Evolutionary conservation across 202 grass and related monocot genomes (phyloP).

Genomic region (Musa balbisiana): DNA sequence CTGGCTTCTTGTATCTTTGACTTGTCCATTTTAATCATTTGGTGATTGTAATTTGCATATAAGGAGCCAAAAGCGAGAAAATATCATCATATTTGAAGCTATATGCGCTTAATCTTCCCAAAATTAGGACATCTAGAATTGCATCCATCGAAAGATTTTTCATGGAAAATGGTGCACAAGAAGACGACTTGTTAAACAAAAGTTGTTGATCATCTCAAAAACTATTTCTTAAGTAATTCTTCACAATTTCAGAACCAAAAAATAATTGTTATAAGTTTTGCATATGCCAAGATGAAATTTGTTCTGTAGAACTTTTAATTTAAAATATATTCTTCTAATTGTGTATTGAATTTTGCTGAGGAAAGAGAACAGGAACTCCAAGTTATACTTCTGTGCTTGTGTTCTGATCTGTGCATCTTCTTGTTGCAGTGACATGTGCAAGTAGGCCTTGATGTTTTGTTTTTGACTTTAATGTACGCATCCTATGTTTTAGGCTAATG

Average conservation of each 20-base stretch:
- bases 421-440: too few relatives aligned
- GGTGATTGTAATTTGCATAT: background rate
- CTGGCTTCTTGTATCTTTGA: background rate
- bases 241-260: background rate
- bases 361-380: too few relatives aligned
- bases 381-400: too few relatives aligned
- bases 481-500: too few relatives aligned
- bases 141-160: background rate
- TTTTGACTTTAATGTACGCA: too few relatives aligned
- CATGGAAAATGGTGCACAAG: background rate
- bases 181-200: background rate
- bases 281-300: too few relatives aligned
- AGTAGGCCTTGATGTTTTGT: too few relatives aligned
- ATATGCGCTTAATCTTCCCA: background rate
- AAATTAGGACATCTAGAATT: background rate
- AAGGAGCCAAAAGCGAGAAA: background rate
- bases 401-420: too few relatives aligned
- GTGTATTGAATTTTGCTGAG: too few relatives aligned
- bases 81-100: background rate
- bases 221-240: background rate
- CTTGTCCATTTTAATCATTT: background rate
- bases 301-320: too few relatives aligned
- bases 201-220: background rate
- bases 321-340: too few relatives aligned
- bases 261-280: background rate